Base-by-base conservation (phyloP, 352 stramenopile genomes). In the Phytophthora quininea region DNA sequence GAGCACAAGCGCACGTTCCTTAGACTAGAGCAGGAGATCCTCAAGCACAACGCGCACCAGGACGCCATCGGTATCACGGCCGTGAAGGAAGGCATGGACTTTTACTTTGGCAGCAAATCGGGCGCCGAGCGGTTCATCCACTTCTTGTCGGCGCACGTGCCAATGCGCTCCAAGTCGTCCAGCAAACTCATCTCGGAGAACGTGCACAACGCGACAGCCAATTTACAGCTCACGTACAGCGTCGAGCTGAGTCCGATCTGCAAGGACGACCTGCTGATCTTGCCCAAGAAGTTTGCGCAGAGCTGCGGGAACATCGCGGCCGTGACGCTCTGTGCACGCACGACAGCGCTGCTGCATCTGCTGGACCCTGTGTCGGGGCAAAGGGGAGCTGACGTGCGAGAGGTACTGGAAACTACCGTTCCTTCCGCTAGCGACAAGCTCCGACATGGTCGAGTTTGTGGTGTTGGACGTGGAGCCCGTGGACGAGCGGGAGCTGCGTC, bases 101-200 rank as follows among this genome's bases (percentile, higher is more conserved):
- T 94, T 58, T 93, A 90, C 73, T 93, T 92, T 62, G 73, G 62
- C 54, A 67, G 73, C 27, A 90, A 90, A 35, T 80, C 76, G 2
- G 66, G 63, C 0, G 84, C 74, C 14, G 80, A 90, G 57, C 70
- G 75, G 19, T 91, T 95, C 59, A 60, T 90, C 29, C 65, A 88
- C 48, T 93, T 95, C 46, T 47, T 92, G 19, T 58, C 65, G 6
- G 65, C 74, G 5, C 79, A 85, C 50, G 86, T 91, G 27, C 86
- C 88, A 14, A 84, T 93, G 72, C 73, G 79, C n/a, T 77, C 73
- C 58, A 93, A 91, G 67, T 69, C 69, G 9, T 88, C 88, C 31
- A 86, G 69, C 57, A 93, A 93, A 66, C 76, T 94, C 61, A 76
- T 95, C 31, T 91, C 82, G 3, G 80, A 91, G 70, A 86, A 95